phyloP scores from a whole-genome alignment of 257 asterid species.

The Capsicum pubescens region DNA sequence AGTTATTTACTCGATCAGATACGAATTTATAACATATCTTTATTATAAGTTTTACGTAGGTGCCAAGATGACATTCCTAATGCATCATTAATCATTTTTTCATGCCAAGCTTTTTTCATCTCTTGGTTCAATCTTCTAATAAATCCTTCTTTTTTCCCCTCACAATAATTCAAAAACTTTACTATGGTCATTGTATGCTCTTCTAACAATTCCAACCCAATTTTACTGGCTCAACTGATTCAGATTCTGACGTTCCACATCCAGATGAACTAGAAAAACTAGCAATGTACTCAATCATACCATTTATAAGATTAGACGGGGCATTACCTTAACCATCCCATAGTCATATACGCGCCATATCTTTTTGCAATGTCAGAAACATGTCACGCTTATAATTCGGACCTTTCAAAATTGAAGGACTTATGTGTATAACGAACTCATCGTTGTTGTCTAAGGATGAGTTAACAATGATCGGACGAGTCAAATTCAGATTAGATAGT shows the following conservation, averaged over 20 bases:
- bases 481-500: conserved; percentile 43
- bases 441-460: conserved; percentile 23
- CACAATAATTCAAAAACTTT: conserved; percentile 48
- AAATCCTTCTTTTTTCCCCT: conserved; percentile 58
- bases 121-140: conserved; percentile 63
- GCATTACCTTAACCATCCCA: conserved; percentile 56
- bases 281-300: conserved; percentile 56
- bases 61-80: conserved; percentile 48
- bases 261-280: background rate
- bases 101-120: conserved; percentile 63
- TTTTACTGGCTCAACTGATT: background rate
- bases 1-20: background rate
- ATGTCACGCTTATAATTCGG: conserved; percentile 37
- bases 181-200: conserved; percentile 44
- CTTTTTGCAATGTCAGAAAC: conserved; percentile 47
- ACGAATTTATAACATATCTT: background rate
- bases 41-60: conserved; percentile 40
- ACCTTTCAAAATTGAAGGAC: conserved; percentile 48
- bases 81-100: conserved; percentile 46
- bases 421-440: conserved; percentile 46
- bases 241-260: too few species aligned
- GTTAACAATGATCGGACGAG: conserved; percentile 32
- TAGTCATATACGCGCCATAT: conserved; percentile 59
- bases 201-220: conserved; percentile 40
- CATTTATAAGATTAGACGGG: conserved; percentile 51